These are phyloP conservation scores for Raphidocelis subcapitata DNA, from an alignment of 139 green algal species.

Conservation along the genomic window DNA sequence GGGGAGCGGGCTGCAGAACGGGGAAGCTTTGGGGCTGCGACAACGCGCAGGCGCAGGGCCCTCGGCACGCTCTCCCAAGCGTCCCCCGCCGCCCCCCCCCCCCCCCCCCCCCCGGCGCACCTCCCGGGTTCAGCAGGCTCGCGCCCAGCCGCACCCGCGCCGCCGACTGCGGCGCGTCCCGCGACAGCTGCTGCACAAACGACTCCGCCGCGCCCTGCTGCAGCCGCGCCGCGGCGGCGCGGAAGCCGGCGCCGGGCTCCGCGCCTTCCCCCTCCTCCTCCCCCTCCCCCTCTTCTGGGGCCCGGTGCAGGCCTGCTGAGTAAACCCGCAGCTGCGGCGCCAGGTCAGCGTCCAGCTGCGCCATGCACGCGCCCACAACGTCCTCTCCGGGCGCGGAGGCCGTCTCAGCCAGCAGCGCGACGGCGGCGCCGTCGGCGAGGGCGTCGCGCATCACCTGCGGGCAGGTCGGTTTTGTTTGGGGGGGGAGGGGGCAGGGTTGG, in stretches of 20 bases:
- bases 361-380: background rate
- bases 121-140: background rate
- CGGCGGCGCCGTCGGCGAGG: background rate
- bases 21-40: background rate
- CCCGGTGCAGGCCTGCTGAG: background rate
- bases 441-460: background rate
- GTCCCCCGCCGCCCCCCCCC: background rate
- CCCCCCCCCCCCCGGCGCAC: too few species aligned
- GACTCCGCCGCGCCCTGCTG: conserved; percentile 17
- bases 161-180: conserved; percentile 4
- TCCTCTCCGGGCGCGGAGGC: conserved; percentile 17
- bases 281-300: background rate
- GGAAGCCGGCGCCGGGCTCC: background rate
- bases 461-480: background rate
- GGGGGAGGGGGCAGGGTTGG: background rate
- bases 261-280: background rate
- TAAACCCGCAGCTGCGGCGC: conserved; percentile 5
- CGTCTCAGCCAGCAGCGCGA: conserved; percentile 16
- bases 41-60: background rate
- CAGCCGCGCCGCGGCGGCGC: conserved; percentile 13
- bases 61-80: too few species aligned
- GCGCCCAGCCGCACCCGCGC: background rate
- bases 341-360: conserved; percentile 8
- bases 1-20: too few species aligned
- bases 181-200: conserved; percentile 22